A percentile compares a stretch with the other conserved stretches of the same genome.
These are phyloP conservation scores for Monilinia polystroma DNA, from an alignment of 2,329 filamentous ascomycete genomes.

Conservation along the genomic window DNA sequence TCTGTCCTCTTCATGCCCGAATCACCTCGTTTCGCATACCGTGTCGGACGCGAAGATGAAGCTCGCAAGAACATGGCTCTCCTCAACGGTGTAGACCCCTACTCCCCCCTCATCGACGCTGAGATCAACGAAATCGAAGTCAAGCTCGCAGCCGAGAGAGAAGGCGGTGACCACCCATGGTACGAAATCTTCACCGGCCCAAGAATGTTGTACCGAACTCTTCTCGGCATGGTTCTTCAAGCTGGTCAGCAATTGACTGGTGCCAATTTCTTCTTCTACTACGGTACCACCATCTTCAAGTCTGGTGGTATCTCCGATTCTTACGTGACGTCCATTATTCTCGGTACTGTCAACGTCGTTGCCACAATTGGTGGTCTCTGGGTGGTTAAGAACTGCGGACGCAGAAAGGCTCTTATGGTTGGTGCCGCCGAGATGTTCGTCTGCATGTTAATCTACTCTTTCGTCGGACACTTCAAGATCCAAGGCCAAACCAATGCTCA, in stretches of 20 bases:
- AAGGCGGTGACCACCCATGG: conserved; percentile 40
- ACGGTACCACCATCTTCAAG: conserved; percentile 62
- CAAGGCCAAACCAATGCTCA: conserved; percentile 46
- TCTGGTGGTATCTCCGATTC: conserved; percentile 64
- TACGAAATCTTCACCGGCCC: conserved; percentile 66
- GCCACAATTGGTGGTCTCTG: conserved; percentile 66
- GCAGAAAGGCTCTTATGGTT: conserved; percentile 60
- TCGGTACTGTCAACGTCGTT: conserved; percentile 65
- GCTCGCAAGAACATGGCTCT: conserved; percentile 50
- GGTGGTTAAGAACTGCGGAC: conserved; percentile 63
- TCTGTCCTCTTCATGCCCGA: conserved; percentile 56
- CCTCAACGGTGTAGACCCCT: conserved; percentile 45
- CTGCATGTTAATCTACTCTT: conserved; percentile 58
- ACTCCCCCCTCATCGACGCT: conserved; percentile 44
- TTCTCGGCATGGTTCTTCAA: conserved; percentile 62
- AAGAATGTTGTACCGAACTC: conserved; percentile 62
- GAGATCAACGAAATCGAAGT: conserved; percentile 53
- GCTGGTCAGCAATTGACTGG: conserved; percentile 68
- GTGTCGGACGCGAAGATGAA: conserved; percentile 48
- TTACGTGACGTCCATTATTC: conserved; percentile 67
- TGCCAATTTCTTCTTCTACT: conserved; percentile 68
- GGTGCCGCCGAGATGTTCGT: conserved; percentile 62
- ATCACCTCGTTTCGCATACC: conserved; percentile 53
- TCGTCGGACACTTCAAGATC: conserved; percentile 50
- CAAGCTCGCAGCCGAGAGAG: conserved; percentile 51